A percentile compares a stretch with the other conserved stretches of the same genome.
These are phyloP conservation scores for Erigeron philadelphicus DNA, from an alignment of 140 eudicot species.

Conservation along the genomic window DNA sequence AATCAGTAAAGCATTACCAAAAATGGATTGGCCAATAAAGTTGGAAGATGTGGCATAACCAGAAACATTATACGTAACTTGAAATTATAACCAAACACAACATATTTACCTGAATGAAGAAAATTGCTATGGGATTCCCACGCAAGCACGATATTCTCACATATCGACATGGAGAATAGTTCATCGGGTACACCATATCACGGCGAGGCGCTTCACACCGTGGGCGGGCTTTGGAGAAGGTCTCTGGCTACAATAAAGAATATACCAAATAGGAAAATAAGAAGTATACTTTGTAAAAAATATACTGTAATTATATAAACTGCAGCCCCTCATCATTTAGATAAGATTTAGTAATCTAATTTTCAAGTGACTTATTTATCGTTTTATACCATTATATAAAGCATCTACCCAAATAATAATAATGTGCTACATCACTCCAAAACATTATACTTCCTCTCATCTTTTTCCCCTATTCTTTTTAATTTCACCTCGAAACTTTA, in stretches of 20 bases:
- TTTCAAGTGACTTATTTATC: neutral
- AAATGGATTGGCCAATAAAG: neutral
- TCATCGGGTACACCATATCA: conserved; percentile 84
- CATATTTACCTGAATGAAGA: conserved; percentile 76
- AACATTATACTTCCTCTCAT: too few relatives aligned
- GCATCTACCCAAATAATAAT: too few relatives aligned
- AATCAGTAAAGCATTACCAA: conserved; percentile 14
- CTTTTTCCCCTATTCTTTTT: too few relatives aligned
- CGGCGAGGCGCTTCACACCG: conserved; percentile 99
- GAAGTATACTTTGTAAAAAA: conserved; percentile 2
- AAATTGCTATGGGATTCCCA: conserved; percentile 92
- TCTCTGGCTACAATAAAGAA: conserved; percentile 64
- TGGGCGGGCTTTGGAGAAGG: conserved; percentile 77
- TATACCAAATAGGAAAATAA: conserved; percentile 4
- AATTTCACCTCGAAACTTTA: too few relatives aligned
- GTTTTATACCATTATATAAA: too few relatives aligned
- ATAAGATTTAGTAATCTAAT: neutral
- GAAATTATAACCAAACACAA: neutral
- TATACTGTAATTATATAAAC: neutral
- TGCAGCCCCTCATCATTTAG: neutral
- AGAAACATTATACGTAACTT: neutral
- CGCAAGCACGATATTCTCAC: conserved; percentile 88
- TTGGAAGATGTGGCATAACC: neutral
- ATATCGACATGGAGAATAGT: conserved; percentile 81
- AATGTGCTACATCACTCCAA: too few relatives aligned